These are phyloP conservation scores for Tulasnella sp. DNA, from an alignment of 768 basidiomycete genomes.

Conservation along the genomic window DNA sequence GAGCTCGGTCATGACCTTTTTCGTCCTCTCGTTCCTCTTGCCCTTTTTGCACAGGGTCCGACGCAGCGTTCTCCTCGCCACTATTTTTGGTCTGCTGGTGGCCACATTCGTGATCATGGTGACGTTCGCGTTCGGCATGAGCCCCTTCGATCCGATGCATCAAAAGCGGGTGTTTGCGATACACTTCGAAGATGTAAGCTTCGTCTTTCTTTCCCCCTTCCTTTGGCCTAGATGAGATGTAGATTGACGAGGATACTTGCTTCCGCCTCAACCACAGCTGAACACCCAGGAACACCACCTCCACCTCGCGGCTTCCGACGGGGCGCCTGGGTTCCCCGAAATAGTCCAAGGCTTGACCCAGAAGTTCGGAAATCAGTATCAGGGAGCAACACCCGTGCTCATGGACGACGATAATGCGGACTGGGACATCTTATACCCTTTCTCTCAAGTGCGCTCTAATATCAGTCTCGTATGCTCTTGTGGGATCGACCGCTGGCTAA, in stretches of 20 bases:
- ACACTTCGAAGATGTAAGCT: slow-evolving; percentile 72
- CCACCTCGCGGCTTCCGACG: slow-evolving; percentile 74
- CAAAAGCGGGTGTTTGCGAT: slow-evolving; percentile 79
- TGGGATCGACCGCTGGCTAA: background rate
- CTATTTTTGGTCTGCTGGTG: slow-evolving; percentile 37
- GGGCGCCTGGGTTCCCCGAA: slow-evolving; percentile 58
- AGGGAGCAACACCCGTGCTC: slow-evolving; percentile 34
- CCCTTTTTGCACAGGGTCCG: slow-evolving; percentile 71
- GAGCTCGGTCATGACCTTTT: slow-evolving; percentile 44
- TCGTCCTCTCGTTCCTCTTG: slow-evolving; percentile 46
- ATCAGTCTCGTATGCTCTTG: too few species aligned
- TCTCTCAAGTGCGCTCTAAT: slow-evolving; percentile 56
- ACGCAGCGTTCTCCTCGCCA: slow-evolving; percentile 28
- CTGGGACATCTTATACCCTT: slow-evolving; percentile 81
- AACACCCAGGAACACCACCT: slow-evolving; percentile 60
- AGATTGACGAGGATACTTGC: background rate
- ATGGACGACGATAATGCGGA: slow-evolving; percentile 74
- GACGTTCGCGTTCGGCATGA: slow-evolving; percentile 36
- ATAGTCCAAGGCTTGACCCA: slow-evolving; percentile 51
- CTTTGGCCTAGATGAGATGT: background rate
- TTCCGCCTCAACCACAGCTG: slow-evolving; percentile 34
- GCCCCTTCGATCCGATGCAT: slow-evolving; percentile 72
- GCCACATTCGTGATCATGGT: slow-evolving; percentile 42
- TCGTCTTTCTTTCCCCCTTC: too few species aligned
- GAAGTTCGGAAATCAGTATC: slow-evolving; percentile 40